phyloP scores from a whole-genome alignment of 305 asterid species.

The Rubia peregrina region DNA sequence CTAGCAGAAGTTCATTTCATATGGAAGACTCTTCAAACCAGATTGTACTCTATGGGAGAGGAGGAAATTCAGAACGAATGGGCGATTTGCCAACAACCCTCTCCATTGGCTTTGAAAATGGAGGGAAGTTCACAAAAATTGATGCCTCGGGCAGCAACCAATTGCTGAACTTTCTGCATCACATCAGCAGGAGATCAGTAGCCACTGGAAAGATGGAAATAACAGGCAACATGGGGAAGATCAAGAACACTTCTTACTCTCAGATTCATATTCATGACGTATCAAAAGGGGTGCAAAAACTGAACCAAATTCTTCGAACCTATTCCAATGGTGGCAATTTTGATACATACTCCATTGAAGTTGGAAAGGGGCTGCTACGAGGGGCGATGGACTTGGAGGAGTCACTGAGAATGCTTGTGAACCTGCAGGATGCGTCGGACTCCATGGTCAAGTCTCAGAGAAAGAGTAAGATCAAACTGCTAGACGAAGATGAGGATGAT shows the following conservation, averaged over 20 bases:
- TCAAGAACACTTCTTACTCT: constrained; percentile 31
- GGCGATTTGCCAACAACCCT: constrained; percentile 58
- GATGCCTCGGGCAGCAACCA: constrained; percentile 43
- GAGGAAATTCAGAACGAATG: constrained; percentile 38
- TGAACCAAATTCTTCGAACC: constrained; percentile 54
- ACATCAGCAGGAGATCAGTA: constrained; percentile 53
- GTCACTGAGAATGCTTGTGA: constrained; percentile 58
- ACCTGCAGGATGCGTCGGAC: constrained; percentile 52
- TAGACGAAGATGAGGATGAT: constrained; percentile 60
- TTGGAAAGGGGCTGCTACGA: constrained; percentile 59
- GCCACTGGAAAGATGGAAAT: constrained; percentile 35
- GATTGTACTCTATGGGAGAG: constrained; percentile 48
- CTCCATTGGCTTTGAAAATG: constrained; percentile 59
- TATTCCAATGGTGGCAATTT: constrained; percentile 56
- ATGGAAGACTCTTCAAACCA: constrained; percentile 50
- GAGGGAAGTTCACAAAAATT: constrained; percentile 43
- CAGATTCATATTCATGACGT: constrained; percentile 51
- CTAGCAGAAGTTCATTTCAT: constrained; percentile 30
- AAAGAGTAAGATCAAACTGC: constrained; percentile 43
- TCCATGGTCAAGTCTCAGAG: constrained; percentile 26
- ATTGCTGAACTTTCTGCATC: constrained; percentile 56
- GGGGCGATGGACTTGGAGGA: constrained; percentile 76
- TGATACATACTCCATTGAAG: constrained; percentile 47
- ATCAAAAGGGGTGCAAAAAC: constrained; percentile 65
- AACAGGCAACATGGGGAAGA: constrained; percentile 16